Conservation (phyloP, 306 rosid genomes). For the Lotus japonicus region DNA sequence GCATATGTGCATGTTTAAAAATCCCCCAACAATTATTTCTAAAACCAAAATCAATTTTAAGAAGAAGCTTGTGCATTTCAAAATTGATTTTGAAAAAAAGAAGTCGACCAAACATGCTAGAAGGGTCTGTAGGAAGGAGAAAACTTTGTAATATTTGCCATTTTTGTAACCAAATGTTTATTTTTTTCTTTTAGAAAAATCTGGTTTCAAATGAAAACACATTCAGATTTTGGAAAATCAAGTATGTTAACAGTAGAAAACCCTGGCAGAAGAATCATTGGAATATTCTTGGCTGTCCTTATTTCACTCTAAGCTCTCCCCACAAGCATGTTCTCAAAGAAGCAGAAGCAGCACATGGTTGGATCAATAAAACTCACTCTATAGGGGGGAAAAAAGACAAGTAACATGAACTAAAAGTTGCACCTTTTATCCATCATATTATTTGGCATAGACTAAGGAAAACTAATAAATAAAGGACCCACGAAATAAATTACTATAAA, state of each 20-base stretch:
- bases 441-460: conserved; percentile 41
- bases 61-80: too few species aligned
- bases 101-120: too few species aligned
- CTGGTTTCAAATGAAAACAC: neutral
- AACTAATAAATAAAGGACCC: conserved; percentile 32
- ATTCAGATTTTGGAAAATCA: too few species aligned
- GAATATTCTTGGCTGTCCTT: neutral
- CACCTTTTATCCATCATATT: conserved; percentile 42
- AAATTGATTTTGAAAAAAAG: too few species aligned
- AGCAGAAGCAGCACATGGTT: conserved; percentile 1
- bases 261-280: neutral
- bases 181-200: neutral
- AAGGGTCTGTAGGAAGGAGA: neutral
- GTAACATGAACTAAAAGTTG: conserved; percentile 35
- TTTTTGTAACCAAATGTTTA: neutral
- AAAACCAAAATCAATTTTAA: too few species aligned
- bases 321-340: neutral
- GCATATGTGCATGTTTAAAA: too few species aligned
- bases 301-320: neutral
- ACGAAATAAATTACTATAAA: conserved; percentile 35
- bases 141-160: neutral
- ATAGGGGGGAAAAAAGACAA: conserved; percentile 3
- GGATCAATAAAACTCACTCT: conserved; percentile 15
- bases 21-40: too few species aligned
- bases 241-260: neutral